Conservation (phyloP, 345 rosid species). For the Passiflora organensis region DNA sequence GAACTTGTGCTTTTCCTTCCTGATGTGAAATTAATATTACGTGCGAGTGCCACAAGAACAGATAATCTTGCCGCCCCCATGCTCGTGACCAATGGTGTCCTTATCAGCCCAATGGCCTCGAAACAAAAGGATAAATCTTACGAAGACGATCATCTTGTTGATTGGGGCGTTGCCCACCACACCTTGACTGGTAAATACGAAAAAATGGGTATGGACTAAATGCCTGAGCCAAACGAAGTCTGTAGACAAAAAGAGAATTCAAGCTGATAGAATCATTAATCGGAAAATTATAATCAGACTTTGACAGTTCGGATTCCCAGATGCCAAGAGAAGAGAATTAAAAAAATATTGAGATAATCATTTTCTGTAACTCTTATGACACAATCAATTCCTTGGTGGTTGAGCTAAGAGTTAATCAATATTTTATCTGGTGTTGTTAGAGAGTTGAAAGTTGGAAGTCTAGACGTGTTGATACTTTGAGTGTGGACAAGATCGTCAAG, state of each 20-base stretch:
- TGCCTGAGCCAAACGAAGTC: slow-evolving; percentile 1
- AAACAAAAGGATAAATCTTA: slow-evolving; percentile 16
- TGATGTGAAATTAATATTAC: too few relatives aligned
- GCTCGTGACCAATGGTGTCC: slow-evolving; percentile 21
- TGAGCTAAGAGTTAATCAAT: too few relatives aligned
- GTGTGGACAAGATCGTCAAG: background rate
- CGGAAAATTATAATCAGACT: too few relatives aligned
- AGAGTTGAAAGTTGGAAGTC: background rate
- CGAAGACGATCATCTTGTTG: background rate
- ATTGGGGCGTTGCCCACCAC: slow-evolving; percentile 6
- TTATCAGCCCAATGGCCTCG: slow-evolving; percentile 6
- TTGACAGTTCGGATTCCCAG: too few relatives aligned
- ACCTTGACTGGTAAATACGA: background rate
- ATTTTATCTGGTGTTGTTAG: too few relatives aligned
- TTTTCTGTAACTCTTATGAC: too few relatives aligned
- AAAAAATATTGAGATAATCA: too few relatives aligned
- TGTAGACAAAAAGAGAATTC: too few relatives aligned
- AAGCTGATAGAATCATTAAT: too few relatives aligned
- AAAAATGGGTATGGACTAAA: background rate
- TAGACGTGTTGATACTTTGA: background rate
- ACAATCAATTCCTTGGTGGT: too few relatives aligned
- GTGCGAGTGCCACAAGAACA: background rate
- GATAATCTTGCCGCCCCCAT: background rate
- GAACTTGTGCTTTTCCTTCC: too few relatives aligned
- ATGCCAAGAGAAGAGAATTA: too few relatives aligned